Percentiles rank a stretch among this genome's conserved stretches.
phyloP scores from a whole-genome alignment of 768 basidiomycete species.

The Auricularia sp. region DNA sequence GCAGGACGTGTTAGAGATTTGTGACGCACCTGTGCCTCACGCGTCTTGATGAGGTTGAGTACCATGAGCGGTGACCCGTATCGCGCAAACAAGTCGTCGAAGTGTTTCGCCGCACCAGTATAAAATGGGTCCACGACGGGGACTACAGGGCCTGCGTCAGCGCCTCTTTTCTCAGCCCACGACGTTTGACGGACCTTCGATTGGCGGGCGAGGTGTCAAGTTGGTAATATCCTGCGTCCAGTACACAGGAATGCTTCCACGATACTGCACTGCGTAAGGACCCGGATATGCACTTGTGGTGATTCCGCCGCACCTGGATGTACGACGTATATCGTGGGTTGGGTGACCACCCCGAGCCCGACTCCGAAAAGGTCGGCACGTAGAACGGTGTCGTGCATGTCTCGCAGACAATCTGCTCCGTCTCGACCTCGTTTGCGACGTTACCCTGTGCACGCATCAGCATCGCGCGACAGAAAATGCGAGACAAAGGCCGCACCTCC shows the following conservation, averaged over 20 bases:
- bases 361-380: constrained; percentile 34
- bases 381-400: constrained; percentile 85
- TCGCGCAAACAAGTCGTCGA: constrained; percentile 78
- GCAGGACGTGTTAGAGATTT: neutral
- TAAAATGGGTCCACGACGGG: constrained; percentile 93
- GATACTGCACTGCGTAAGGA: constrained; percentile 41
- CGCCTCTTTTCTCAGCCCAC: no score
- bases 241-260: constrained; percentile 90
- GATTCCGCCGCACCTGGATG: constrained; percentile 53
- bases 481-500: constrained; percentile 40
- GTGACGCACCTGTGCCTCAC: constrained; percentile 39
- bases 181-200: constrained; percentile 61
- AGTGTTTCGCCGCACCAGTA: constrained; percentile 85
- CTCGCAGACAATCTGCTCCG: constrained; percentile 93
- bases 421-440: constrained; percentile 98
- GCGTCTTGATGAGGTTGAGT: constrained; percentile 87
- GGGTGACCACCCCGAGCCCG: constrained; percentile 32
- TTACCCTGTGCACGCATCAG: constrained; percentile 57
- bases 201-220: constrained; percentile 86
- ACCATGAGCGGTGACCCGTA: constrained; percentile 88
- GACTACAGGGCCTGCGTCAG: constrained; percentile 35
- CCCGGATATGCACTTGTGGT: neutral
- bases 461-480: no score
- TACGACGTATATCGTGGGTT: constrained; percentile 90
- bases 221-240: constrained; percentile 92